These are phyloP conservation scores for Phytophthora litchii DNA, from an alignment of 352 stramenopile species.

Conservation along the genomic window DNA sequence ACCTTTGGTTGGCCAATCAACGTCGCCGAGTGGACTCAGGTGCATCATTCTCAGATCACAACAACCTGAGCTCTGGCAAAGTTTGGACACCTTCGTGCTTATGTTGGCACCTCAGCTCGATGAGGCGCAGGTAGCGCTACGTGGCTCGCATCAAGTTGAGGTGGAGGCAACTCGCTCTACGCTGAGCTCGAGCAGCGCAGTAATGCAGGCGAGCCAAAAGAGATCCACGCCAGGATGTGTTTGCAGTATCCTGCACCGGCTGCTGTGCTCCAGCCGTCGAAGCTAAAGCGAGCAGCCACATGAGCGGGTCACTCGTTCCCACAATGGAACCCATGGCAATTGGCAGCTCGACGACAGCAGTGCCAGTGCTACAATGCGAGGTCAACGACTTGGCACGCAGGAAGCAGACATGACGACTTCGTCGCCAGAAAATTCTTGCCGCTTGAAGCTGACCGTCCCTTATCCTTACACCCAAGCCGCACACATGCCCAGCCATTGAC, in stretches of 20 bases:
- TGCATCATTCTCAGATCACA: neutral
- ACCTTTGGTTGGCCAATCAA: slow-evolving; percentile 26
- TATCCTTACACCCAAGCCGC: neutral
- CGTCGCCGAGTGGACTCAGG: neutral
- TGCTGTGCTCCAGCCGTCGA: slow-evolving; percentile 12
- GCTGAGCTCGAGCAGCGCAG: neutral
- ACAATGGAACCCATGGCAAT: neutral
- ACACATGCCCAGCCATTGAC: neutral
- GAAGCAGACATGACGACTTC: slow-evolving; percentile 7
- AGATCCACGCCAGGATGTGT: slow-evolving; percentile 21
- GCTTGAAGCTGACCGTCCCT: slow-evolving; percentile 3
- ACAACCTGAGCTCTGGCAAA: neutral
- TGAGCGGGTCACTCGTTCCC: neutral
- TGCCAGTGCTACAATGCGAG: neutral
- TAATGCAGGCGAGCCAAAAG: slow-evolving; percentile 7
- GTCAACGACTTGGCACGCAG: neutral
- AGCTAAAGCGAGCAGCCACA: slow-evolving; percentile 3
- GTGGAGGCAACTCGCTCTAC: neutral
- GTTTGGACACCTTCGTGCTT: neutral
- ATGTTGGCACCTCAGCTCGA: too few relatives aligned
- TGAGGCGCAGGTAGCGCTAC: neutral
- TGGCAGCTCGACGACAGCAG: neutral
- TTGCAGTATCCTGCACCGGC: slow-evolving; percentile 7
- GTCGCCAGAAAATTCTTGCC: slow-evolving; percentile 11
- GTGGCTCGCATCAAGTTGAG: neutral